Evolutionary conservation across 106 monocot genomes (phyloP).

Genomic region (Phalaenopsis aphrodite): DNA sequence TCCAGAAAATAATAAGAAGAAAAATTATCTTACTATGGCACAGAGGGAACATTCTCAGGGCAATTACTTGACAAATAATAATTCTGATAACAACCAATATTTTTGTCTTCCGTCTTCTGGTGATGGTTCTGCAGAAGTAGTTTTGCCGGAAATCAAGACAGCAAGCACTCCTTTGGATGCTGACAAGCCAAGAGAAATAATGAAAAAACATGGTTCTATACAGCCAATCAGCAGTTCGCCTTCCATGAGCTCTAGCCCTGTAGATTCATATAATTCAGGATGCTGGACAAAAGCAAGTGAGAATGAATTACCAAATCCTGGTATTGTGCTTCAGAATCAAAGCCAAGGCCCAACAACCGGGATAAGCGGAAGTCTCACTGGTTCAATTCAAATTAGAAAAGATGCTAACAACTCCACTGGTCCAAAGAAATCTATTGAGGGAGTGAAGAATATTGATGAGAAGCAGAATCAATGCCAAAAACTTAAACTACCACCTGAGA

Average conservation of each 20-base stretch:
- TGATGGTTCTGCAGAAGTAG: slow-evolving; percentile 19
- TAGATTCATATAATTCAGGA: slow-evolving; percentile 31
- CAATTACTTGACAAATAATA: slow-evolving; percentile 11
- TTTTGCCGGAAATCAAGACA: slow-evolving; percentile 6
- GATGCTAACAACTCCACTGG: slow-evolving; percentile 15
- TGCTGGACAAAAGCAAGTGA: not conserved
- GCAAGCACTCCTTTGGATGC: slow-evolving; percentile 1
- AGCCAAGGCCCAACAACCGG: slow-evolving; percentile 11
- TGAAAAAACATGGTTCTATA: slow-evolving; percentile 13
- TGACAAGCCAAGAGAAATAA: slow-evolving; percentile 13
- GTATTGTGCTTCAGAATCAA: slow-evolving; percentile 14
- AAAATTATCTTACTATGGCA: not conserved
- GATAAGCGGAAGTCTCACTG: slow-evolving; percentile 3
- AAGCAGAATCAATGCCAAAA: slow-evolving; percentile 16
- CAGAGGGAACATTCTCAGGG: slow-evolving; percentile 14
- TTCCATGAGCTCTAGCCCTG: slow-evolving; percentile 46
- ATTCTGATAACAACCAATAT: slow-evolving; percentile 17
- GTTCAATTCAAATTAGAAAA: slow-evolving; percentile 11
- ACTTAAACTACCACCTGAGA: slow-evolving; percentile 10
- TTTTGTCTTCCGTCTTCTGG: slow-evolving; percentile 22
- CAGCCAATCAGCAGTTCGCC: slow-evolving; percentile 29
- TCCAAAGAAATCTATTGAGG: slow-evolving; percentile 4
- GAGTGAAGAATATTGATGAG: slow-evolving; percentile 19
- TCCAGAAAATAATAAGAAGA: slow-evolving; percentile 18
- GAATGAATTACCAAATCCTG: slow-evolving; percentile 13